Percentiles rank a stretch among this genome's conserved stretches.
Conservation (phyloP, 768 basidiomycete species). For the Lanmaoa rubissima region DNA sequence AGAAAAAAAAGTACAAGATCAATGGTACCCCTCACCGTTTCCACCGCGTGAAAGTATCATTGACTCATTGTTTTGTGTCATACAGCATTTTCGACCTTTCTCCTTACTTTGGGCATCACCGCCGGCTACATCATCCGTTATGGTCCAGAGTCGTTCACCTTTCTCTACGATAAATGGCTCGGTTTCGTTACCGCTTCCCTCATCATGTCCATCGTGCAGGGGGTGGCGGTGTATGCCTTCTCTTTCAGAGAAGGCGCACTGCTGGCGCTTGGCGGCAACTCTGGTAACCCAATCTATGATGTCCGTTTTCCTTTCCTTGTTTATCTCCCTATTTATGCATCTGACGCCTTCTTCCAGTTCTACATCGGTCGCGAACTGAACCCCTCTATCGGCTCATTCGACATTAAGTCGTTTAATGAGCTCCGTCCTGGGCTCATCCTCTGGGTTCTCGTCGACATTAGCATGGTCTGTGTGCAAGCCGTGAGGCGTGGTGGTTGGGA, state of each 20-base stretch:
- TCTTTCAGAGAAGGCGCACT: constrained; percentile 72
- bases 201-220: constrained; percentile 76
- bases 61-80: background rate
- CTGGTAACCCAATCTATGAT: constrained; percentile 84
- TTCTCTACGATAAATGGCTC: constrained; percentile 89
- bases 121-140: constrained; percentile 66
- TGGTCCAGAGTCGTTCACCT: constrained; percentile 81
- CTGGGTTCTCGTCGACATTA: constrained; percentile 90
- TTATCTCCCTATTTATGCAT: background rate
- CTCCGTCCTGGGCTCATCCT: constrained; percentile 65
- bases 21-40: constrained; percentile 62
- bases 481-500: constrained; percentile 64
- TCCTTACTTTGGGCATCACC: constrained; percentile 75
- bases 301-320: constrained; percentile 44
- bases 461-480: constrained; percentile 90
- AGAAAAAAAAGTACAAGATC: constrained; percentile 83
- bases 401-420: constrained; percentile 59
- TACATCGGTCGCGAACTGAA: constrained; percentile 95
- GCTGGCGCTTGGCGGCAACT: constrained; percentile 91
- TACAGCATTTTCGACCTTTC: constrained; percentile 82
- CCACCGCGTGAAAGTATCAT: background rate
- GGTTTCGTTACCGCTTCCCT: constrained; percentile 84
- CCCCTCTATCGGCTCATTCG: constrained; percentile 76
- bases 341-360: constrained; percentile 50
- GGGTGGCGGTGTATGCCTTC: constrained; percentile 59